phyloP scores from a whole-genome alignment of 495 filamentous ascomycete genomes.

The Tuber brumale region DNA sequence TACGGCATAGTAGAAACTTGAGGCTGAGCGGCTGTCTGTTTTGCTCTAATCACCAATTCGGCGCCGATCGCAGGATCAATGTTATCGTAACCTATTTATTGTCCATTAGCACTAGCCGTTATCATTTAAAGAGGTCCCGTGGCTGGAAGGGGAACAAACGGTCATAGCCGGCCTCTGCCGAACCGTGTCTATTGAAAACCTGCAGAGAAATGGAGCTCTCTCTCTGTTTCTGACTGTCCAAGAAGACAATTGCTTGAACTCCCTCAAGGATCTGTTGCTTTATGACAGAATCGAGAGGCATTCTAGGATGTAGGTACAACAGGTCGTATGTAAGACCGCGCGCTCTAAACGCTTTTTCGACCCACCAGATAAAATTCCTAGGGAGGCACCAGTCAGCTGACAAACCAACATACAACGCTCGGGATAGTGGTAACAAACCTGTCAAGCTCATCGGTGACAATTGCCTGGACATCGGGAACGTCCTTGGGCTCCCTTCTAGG shows the following conservation, averaged over 20 bases:
- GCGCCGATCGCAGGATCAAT: slow-evolving; percentile 69
- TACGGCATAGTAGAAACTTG: slow-evolving; percentile 16
- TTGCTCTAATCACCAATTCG: slow-evolving; percentile 71
- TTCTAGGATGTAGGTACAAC: slow-evolving; percentile 68
- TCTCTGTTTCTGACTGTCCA: slow-evolving; percentile 60
- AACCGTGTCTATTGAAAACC: slow-evolving; percentile 69
- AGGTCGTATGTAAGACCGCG: slow-evolving; percentile 67
- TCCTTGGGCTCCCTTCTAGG: slow-evolving; percentile 66
- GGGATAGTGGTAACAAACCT: slow-evolving; percentile 47
- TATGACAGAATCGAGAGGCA: slow-evolving; percentile 68
- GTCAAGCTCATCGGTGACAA: slow-evolving; percentile 73
- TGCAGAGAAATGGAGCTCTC: slow-evolving; percentile 68
- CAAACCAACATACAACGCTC: not conserved
- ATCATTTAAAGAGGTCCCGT: slow-evolving; percentile 1
- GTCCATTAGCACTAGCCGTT: not conserved
- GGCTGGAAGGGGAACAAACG: slow-evolving; percentile 46
- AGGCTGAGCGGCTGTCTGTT: slow-evolving; percentile 49
- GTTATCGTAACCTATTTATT: slow-evolving; percentile 62
- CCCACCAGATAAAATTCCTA: slow-evolving; percentile 73
- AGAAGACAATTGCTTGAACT: slow-evolving; percentile 73
- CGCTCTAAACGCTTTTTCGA: slow-evolving; percentile 65
- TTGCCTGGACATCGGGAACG: slow-evolving; percentile 84
- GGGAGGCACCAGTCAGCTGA: slow-evolving; percentile 23
- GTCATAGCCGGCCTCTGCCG: slow-evolving; percentile 64
- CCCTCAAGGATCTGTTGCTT: slow-evolving; percentile 82